Evolutionary conservation across 805 yeast species (phyloP), one percentile per base, ranked within the genome.

Genomic region (Saturnispora gosingensis): DNA sequence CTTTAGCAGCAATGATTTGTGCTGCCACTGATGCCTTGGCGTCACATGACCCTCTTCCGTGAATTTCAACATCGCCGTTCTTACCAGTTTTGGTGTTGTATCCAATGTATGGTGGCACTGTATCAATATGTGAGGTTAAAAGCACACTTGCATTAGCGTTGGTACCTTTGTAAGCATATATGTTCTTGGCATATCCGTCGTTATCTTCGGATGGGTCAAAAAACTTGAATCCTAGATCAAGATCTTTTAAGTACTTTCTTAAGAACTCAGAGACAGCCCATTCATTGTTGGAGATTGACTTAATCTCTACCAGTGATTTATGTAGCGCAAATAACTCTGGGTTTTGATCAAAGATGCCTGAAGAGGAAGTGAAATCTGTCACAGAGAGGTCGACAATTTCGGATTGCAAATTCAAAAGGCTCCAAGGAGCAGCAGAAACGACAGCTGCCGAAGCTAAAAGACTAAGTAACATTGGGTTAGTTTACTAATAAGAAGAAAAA

Each of bases 1-100:
- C 76, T n/a, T 74, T 62, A 28, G 75, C 72, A 1, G 88, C 79
- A 28, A 72, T 67, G 5, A 82, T 67, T 59, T 82, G 87, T 1
- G 85, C 63, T 0, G 86, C 84, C 16, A 83, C 81, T 9, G 86
- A 79, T 0, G 74, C 86, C 60, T 83, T 83, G n/a, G 86, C 89
- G 60, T 83, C 90, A 51, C 76, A 72, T 1, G 84, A 63, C 3
- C 90, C 90, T 50, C 90, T 70, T 22, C 89, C 89, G 59, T 72
- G 75, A 16, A 83, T 79, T 27, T 64, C 63, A 45, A 74, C 70
- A 2, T 78, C 82, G 7, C 30, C 50, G 4, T 50, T 50, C 4
- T 39, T 45, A n/a, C 38, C 42, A 13, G 49, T 45, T 25, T 45
- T 67, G 11, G 73, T 63, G 2, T 59, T 58, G 62, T 82, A 83